Evolutionary conservation across 331 rosid species (phyloP).

Genomic region (Malus hybrid): DNA sequence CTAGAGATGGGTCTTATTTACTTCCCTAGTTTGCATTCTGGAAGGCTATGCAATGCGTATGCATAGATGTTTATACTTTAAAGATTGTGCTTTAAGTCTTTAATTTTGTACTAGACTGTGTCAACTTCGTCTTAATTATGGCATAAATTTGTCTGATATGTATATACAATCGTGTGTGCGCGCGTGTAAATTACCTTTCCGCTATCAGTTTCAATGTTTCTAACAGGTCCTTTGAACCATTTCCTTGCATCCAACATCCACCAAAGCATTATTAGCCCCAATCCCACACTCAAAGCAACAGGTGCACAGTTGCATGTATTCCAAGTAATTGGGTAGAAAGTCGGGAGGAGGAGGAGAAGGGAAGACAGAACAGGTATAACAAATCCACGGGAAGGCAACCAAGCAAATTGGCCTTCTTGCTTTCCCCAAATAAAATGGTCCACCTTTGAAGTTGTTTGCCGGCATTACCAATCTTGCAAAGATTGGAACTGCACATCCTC

Average conservation of each 20-base stretch:
- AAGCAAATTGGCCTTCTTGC: conserved; percentile 65
- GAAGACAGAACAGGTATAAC: conserved; percentile 73
- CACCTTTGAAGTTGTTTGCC: conserved; percentile 54
- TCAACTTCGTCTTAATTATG: neutral
- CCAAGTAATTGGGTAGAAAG: conserved; percentile 62
- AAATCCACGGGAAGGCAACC: conserved; percentile 66
- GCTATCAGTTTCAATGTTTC: conserved; percentile 48
- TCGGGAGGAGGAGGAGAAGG: conserved; percentile 32
- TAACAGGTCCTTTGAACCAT: conserved; percentile 82
- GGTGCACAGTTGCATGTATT: conserved; percentile 54
- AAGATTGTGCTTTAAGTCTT: neutral
- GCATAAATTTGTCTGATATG: neutral
- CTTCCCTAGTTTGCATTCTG: conserved; percentile 22
- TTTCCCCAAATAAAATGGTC: conserved; percentile 71
- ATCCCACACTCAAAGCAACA: conserved; percentile 41
- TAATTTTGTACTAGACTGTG: neutral
- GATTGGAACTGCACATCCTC: conserved; percentile 80
- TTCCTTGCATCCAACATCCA: conserved; percentile 78
- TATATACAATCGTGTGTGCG: neutral
- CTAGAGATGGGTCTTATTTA: conserved; percentile 27
- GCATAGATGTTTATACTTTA: neutral
- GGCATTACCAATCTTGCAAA: conserved; percentile 64
- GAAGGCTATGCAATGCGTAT: neutral
- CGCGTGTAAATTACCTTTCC: conserved; percentile 8
- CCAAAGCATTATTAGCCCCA: conserved; percentile 66